Evolutionary conservation across 768 basidiomycete genomes (phyloP).

Genomic region (Tylopilus rubrobrunneus): DNA sequence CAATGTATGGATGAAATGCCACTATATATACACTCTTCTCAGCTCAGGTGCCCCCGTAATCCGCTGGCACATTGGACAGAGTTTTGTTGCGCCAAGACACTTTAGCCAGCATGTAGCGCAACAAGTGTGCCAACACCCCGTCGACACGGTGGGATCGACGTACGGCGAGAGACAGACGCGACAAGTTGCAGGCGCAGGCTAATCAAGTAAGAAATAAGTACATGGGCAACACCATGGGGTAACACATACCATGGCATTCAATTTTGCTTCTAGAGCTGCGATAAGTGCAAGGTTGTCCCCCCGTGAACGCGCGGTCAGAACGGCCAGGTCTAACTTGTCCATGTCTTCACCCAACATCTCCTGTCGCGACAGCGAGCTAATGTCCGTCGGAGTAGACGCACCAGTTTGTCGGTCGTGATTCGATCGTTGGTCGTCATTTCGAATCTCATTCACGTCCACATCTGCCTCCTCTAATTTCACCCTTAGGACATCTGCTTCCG

Average conservation of each 20-base stretch:
- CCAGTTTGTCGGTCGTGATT: conserved; percentile 36
- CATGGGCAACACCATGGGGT: conserved; percentile 28
- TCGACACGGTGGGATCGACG: conserved; percentile 72
- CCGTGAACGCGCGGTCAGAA: conserved; percentile 45
- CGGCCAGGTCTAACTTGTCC: conserved; percentile 46
- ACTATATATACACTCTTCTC: conserved; percentile 67
- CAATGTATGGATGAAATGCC: not conserved
- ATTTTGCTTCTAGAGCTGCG: conserved; percentile 56
- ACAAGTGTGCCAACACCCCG: conserved; percentile 86
- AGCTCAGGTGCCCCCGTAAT: conserved; percentile 76
- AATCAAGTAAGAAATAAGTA: conserved; percentile 1
- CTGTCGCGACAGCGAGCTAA: not conserved
- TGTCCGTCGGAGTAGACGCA: not conserved
- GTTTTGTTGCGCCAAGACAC: conserved; percentile 77
- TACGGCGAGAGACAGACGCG: conserved; percentile 81
- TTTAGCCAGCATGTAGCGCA: conserved; percentile 81
- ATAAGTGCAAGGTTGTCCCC: conserved; percentile 49
- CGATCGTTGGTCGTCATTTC: conserved; percentile 8
- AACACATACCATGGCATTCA: conserved; percentile 51
- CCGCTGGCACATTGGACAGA: conserved; percentile 85
- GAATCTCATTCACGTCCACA: conserved; percentile 12
- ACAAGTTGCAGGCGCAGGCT: conserved; percentile 41
- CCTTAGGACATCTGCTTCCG: conserved; percentile 61
- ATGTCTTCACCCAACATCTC: conserved; percentile 29
- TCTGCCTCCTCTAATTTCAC: conserved; percentile 29